These are phyloP conservation scores for Basidioascus undulatus DNA, from an alignment of 768 basidiomycete genomes.

Conservation along the genomic window DNA sequence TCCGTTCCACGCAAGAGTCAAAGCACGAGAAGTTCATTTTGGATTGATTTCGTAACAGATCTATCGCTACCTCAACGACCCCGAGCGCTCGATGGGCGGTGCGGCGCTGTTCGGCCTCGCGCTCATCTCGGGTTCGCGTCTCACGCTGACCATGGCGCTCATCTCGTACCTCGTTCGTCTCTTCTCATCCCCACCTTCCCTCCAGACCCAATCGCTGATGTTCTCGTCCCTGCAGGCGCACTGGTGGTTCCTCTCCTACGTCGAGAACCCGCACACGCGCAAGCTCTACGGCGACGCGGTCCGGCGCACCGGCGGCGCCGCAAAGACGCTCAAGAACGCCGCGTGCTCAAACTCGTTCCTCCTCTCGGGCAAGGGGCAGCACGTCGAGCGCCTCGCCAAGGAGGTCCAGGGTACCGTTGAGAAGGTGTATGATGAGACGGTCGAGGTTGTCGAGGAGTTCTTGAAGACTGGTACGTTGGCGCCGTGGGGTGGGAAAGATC, in stretches of 20 bases:
- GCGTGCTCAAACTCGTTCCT: background rate
- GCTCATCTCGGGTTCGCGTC: conserved; percentile 72
- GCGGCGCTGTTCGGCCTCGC: conserved; percentile 86
- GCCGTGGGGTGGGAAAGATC: too few species aligned
- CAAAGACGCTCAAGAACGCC: conserved; percentile 76
- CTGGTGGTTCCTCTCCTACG: conserved; percentile 83
- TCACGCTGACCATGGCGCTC: conserved; percentile 65
- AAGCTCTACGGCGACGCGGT: conserved; percentile 82
- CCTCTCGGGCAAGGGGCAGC: conserved; percentile 50
- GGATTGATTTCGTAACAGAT: too few species aligned
- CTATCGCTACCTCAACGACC: conserved; percentile 67
- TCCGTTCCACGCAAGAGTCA: too few species aligned
- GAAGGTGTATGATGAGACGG: conserved; percentile 83
- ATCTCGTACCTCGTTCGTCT: conserved; percentile 59
- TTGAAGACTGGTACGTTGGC: conserved; percentile 53
- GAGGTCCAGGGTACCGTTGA: conserved; percentile 89
- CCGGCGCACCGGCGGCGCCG: conserved; percentile 86
- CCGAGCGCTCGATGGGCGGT: conserved; percentile 73
- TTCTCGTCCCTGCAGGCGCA: too few species aligned
- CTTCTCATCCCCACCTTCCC: too few species aligned
- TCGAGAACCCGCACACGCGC: conserved; percentile 96
- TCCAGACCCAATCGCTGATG: too few species aligned
- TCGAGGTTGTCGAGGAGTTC: conserved; percentile 81
- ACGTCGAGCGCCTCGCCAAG: conserved; percentile 55
- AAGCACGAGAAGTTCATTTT: too few species aligned